These are phyloP conservation scores for Epichloe hybrida DNA, from an alignment of 2,329 filamentous ascomycete genomes.

Conservation along the genomic window DNA sequence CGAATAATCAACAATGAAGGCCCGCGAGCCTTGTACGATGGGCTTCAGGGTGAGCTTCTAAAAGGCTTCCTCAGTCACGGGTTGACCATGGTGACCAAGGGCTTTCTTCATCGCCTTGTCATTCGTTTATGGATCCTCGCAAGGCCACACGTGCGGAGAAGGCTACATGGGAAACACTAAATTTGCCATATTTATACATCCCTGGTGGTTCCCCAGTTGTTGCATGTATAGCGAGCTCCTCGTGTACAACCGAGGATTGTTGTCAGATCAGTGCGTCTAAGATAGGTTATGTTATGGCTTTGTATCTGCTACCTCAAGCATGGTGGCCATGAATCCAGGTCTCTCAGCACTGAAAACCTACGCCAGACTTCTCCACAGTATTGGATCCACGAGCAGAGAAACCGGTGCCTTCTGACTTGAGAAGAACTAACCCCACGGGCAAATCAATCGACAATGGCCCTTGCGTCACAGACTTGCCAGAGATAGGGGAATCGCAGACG, in stretches of 20 bases:
- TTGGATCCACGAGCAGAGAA: constrained; percentile 82
- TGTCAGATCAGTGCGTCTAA: neutral
- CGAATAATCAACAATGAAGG: constrained; percentile 52
- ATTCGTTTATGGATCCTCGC: constrained; percentile 56
- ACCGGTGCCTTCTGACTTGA: constrained; percentile 79
- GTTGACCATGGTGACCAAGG: constrained; percentile 77
- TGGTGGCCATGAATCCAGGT: neutral
- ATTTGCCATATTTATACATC: neutral
- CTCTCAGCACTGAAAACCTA: constrained; percentile 71
- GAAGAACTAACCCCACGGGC: constrained; percentile 60
- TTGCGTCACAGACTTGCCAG: constrained; percentile 30
- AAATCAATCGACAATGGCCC: constrained; percentile 38
- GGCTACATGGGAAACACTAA: constrained; percentile 6
- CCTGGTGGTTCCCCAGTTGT: too few species aligned
- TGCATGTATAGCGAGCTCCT: neutral
- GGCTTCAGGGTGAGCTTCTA: constrained; percentile 60
- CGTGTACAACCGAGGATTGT: neutral
- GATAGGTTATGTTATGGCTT: neutral
- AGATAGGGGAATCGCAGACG: constrained; percentile 74
- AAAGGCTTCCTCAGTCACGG: constrained; percentile 81
- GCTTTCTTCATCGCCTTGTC: constrained; percentile 57
- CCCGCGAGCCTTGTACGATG: constrained; percentile 56
- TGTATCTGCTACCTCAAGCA: neutral
- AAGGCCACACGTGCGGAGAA: constrained; percentile 14
- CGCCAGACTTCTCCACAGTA: constrained; percentile 62